Conservation (phyloP, 345 rosid species). For the Microthlaspi erraticum region DNA sequence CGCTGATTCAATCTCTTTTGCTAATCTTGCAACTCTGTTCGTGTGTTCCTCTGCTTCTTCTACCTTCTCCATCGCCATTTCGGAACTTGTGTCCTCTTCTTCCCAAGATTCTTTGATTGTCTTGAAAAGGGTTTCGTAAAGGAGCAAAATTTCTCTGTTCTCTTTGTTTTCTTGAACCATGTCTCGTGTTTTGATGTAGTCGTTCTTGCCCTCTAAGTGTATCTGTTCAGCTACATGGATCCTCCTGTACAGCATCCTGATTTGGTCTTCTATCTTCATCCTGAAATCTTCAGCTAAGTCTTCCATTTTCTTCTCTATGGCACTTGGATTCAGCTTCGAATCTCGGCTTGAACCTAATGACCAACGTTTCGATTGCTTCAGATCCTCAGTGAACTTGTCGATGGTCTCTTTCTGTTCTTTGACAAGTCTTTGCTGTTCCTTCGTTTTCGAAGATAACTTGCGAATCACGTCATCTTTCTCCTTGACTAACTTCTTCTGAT, state of each 20-base stretch:
- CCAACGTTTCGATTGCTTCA: slow-evolving; percentile 40
- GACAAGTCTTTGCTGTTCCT: slow-evolving; percentile 49
- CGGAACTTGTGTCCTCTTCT: slow-evolving; percentile 44
- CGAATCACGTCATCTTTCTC: slow-evolving; percentile 43
- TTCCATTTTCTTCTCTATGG: slow-evolving; percentile 66
- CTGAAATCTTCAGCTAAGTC: slow-evolving; percentile 65
- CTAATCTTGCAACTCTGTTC: slow-evolving; percentile 46
- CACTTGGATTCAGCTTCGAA: slow-evolving; percentile 39
- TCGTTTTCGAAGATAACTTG: slow-evolving; percentile 44
- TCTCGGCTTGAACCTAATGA: slow-evolving; percentile 50
- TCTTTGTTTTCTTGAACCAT: slow-evolving; percentile 43
- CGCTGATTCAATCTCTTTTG: slow-evolving; percentile 53
- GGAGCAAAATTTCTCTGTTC: slow-evolving; percentile 15
- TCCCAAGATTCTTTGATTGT: slow-evolving; percentile 43
- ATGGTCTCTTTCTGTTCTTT: slow-evolving; percentile 50
- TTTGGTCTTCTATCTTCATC: slow-evolving; percentile 65
- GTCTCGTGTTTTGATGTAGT: slow-evolving; percentile 46
- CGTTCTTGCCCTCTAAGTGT: slow-evolving; percentile 63
- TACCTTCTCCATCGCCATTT: slow-evolving; percentile 37
- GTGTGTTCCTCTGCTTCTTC: slow-evolving; percentile 46
- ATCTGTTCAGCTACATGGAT: slow-evolving; percentile 75
- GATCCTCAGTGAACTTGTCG: slow-evolving; percentile 51
- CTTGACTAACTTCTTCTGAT: slow-evolving; percentile 48
- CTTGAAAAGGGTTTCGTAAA: slow-evolving; percentile 40
- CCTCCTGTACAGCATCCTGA: slow-evolving; percentile 64